phyloP scores from a whole-genome alignment of 306 rosid genomes.

The Betula pendula region DNA sequence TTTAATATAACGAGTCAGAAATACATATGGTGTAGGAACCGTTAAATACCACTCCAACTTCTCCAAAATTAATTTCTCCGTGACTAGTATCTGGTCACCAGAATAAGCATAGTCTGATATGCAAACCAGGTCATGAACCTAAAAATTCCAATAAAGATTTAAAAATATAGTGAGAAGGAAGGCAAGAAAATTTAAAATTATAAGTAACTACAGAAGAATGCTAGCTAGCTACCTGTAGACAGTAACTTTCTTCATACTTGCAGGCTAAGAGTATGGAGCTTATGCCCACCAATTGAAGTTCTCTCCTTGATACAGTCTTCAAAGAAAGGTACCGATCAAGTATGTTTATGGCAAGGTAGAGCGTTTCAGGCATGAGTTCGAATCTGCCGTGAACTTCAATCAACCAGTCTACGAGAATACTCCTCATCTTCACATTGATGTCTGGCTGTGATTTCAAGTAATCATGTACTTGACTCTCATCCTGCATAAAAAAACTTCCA shows the following conservation, averaged over 20 bases:
- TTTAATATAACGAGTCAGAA: conserved; percentile 50
- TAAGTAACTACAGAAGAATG: not conserved
- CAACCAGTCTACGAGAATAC: conserved; percentile 59
- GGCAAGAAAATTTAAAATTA: not conserved
- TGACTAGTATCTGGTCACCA: conserved; percentile 33
- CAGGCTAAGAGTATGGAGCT: conserved; percentile 63
- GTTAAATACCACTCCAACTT: conserved; percentile 54
- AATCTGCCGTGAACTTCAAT: conserved; percentile 52
- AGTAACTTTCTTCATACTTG: conserved; percentile 57
- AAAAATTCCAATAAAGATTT: not conserved
- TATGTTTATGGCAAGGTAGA: conserved; percentile 53
- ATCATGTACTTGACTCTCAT: conserved; percentile 24
- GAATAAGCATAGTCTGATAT: conserved; percentile 53
- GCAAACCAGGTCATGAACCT: conserved; percentile 49
- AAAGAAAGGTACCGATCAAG: conserved; percentile 55
- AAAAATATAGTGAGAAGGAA: not conserved
- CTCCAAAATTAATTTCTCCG: conserved; percentile 54
- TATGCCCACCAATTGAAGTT: conserved; percentile 54
- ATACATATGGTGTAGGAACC: conserved; percentile 59
- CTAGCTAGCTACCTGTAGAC: conserved; percentile 51
- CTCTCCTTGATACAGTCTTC: conserved; percentile 40
- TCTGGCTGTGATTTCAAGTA: conserved; percentile 55
- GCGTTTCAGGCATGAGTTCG: conserved; percentile 56
- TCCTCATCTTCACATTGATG: conserved; percentile 53
- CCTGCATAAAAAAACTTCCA: conserved; percentile 26